Conservation (phyloP, 306 rosid species). For the Rosa multiflora region DNA sequence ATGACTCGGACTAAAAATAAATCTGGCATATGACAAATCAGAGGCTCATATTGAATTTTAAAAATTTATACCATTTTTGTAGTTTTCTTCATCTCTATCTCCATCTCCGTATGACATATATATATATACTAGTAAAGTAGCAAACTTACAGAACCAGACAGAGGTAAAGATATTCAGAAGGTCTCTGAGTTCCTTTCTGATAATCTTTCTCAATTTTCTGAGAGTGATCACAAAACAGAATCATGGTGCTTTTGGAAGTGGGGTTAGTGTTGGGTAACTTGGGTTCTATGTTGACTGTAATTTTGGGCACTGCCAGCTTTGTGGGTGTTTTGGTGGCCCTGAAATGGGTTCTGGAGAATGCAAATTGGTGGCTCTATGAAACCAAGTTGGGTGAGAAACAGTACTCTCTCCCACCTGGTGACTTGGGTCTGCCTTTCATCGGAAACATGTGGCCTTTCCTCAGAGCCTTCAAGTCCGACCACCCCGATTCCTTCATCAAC, state of each 20-base stretch:
- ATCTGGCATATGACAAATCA: neutral
- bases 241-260: slow-evolving; percentile 4
- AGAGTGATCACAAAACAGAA: neutral
- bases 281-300: slow-evolving; percentile 4
- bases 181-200: neutral
- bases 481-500: slow-evolving; percentile 78
- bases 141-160: neutral
- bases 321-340: slow-evolving; percentile 22
- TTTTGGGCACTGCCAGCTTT: slow-evolving; percentile 14
- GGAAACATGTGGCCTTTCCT: slow-evolving; percentile 99
- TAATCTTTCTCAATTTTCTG: neutral
- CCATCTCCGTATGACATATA: neutral
- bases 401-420: slow-evolving; percentile 80
- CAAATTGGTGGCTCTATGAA: slow-evolving; percentile 66
- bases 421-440: slow-evolving; percentile 85
- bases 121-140: neutral
- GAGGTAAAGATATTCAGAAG: neutral
- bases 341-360: slow-evolving; percentile 41
- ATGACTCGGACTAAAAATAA: no score
- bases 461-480: slow-evolving; percentile 70
- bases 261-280: slow-evolving; percentile 19
- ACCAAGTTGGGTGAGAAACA: slow-evolving; percentile 49
- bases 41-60: neutral
- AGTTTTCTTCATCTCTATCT: neutral
- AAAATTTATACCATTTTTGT: neutral